Percentiles rank a stretch among this genome's conserved stretches.
Conservation (phyloP, 768 basidiomycete genomes). For the Tulasnella sp. region DNA sequence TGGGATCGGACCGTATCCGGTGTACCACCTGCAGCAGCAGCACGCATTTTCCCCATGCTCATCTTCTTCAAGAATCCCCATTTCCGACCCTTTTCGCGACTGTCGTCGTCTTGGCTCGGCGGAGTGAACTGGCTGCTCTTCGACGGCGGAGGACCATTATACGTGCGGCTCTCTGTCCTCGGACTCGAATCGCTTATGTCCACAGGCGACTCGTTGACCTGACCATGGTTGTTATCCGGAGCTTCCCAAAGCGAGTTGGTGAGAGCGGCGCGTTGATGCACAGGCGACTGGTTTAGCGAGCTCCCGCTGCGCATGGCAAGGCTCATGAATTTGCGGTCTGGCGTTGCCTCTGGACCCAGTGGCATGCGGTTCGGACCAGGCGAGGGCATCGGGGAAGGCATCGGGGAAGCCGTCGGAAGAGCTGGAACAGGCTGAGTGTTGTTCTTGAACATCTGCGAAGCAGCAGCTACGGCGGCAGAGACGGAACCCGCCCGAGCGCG, state of each 20-base stretch:
- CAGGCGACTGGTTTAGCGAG: neutral
- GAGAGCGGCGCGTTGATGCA: neutral
- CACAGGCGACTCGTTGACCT: neutral
- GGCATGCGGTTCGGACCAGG: neutral
- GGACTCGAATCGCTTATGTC: neutral
- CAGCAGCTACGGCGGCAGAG: conserved; percentile 5
- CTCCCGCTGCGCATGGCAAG: neutral
- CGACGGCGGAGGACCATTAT: neutral
- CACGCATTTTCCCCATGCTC: conserved; percentile 88
- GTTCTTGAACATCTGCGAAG: neutral
- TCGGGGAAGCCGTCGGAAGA: neutral
- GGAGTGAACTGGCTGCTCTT: neutral
- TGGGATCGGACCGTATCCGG: neutral
- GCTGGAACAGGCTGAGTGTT: neutral
- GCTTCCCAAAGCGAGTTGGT: neutral
- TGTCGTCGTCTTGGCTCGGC: neutral
- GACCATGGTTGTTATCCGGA: neutral
- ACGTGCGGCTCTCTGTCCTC: neutral
- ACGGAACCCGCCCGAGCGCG: conserved; percentile 6
- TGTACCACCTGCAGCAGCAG: neutral
- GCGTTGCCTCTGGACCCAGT: neutral
- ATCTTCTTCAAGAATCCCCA: conserved; percentile 97
- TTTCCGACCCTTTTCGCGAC: conserved; percentile 44
- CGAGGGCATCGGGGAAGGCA: neutral
- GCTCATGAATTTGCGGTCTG: conserved; percentile 3